A percentile compares a stretch with the other conserved stretches of the same genome.
phyloP scores from a whole-genome alignment of 2,329 filamentous ascomycete species.

The Fusarium avenaceum region DNA sequence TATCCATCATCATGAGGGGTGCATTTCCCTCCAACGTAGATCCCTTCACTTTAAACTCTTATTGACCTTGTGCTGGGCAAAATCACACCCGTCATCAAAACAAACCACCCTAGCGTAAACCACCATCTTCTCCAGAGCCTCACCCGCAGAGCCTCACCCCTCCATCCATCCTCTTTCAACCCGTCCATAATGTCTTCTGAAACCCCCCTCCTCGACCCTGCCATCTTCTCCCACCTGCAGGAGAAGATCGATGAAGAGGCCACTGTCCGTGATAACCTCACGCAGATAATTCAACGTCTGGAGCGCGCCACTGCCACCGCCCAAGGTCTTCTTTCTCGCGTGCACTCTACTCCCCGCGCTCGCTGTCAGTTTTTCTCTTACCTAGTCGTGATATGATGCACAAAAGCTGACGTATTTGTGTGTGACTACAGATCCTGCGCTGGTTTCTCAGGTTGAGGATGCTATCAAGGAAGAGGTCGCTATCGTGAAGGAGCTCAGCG shows the following conservation, averaged over 20 bases:
- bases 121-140: conserved; percentile 28
- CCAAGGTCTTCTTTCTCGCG: conserved; percentile 86
- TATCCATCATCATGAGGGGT: no score
- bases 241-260: conserved; percentile 90
- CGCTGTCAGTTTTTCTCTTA: conserved; percentile 58
- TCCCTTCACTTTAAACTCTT: not conserved
- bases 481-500: conserved; percentile 77
- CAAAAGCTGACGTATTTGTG: not conserved
- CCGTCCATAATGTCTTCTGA: conserved; percentile 51
- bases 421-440: conserved; percentile 64
- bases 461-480: conserved; percentile 78
- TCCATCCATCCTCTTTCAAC: conserved; percentile 7
- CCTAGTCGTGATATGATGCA: not conserved
- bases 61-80: conserved; percentile 12
- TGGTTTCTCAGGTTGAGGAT: conserved; percentile 79
- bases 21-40: no score
- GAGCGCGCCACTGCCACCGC: conserved; percentile 86
- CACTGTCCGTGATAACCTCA: conserved; percentile 83
- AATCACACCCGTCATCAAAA: not conserved
- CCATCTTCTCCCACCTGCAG: conserved; percentile 90
- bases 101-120: conserved; percentile 27
- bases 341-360: conserved; percentile 84
- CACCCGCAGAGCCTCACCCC: conserved; percentile 40
- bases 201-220: conserved; percentile 72
- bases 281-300: conserved; percentile 83